phyloP scores from a whole-genome alignment of 1,284 basidiomycete species.

The Thelephora terrestris region DNA sequence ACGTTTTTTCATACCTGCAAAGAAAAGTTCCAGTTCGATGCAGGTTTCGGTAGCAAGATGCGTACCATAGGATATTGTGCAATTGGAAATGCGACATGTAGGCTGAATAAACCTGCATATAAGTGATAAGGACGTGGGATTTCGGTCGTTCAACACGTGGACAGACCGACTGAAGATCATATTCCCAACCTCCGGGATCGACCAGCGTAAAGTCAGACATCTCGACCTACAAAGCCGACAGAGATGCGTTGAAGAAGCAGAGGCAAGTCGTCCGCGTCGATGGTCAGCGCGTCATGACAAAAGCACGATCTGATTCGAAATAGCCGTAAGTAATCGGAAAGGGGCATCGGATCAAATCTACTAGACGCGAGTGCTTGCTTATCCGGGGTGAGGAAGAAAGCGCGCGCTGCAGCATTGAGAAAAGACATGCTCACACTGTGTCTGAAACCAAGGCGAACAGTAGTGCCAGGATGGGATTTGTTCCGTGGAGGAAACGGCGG shows the following conservation, averaged over 20 bases:
- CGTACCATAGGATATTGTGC: constrained; percentile 63
- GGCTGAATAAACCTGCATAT: constrained; percentile 62
- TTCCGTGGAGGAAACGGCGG: background rate
- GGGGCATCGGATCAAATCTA: constrained; percentile 4
- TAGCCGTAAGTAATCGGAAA: background rate
- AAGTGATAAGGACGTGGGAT: background rate
- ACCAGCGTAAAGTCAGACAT: constrained; percentile 67
- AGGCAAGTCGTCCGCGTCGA: constrained; percentile 3
- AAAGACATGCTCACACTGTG: too few species aligned
- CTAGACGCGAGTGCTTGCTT: background rate
- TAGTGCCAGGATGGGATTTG: background rate
- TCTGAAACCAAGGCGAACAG: too few species aligned
- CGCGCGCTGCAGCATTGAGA: background rate
- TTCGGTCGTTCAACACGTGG: background rate
- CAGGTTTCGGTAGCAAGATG: constrained; percentile 2
- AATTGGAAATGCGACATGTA: constrained; percentile 79
- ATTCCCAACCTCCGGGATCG: constrained; percentile 73
- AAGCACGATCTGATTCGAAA: constrained; percentile 1
- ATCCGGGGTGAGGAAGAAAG: background rate
- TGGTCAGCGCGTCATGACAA: background rate
- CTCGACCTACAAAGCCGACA: background rate
- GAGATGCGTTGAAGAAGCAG: constrained; percentile 1
- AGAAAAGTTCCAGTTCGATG: constrained; percentile 5
- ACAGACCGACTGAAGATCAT: constrained; percentile 73
- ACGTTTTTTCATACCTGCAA: constrained; percentile 66